These are phyloP conservation scores for Mucor piriformis DNA, from an alignment of 371 early-diverging fungal genomes.

Conservation along the genomic window DNA sequence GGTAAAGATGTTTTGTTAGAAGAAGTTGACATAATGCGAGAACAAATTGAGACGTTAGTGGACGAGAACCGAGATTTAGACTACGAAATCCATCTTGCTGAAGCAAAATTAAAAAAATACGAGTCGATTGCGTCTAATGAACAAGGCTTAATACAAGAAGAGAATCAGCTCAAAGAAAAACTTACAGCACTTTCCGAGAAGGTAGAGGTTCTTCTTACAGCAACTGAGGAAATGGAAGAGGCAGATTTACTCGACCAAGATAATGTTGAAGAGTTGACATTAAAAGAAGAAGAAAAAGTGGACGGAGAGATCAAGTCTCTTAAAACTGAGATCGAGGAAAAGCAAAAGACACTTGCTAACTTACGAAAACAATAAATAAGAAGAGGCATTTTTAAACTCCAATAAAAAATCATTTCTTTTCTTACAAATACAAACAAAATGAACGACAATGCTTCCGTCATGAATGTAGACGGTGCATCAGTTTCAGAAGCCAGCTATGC, in stretches of 20 bases:
- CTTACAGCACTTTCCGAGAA: not conserved
- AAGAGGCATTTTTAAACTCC: not conserved
- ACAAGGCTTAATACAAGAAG: not conserved
- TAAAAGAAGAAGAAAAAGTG: not conserved
- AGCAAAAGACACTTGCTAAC: not conserved
- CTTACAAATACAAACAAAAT: not conserved
- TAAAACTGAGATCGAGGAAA: not conserved
- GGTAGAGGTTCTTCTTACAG: not conserved
- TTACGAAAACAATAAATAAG: not conserved
- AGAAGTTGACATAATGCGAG: not conserved
- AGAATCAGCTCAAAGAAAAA: not conserved
- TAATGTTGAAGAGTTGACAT: not conserved
- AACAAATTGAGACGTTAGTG: not conserved
- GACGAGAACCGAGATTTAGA: not conserved
- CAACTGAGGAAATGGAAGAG: not conserved
- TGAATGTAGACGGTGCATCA: conserved; percentile 71
- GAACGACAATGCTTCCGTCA: conserved; percentile 25
- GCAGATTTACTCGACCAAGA: not conserved
- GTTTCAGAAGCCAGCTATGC: conserved; percentile 65
- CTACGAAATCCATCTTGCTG: not conserved
- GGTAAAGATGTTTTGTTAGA: not conserved
- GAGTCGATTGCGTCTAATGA: not conserved
- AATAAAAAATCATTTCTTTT: not conserved
- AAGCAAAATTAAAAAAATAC: not conserved
- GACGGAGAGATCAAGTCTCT: not conserved